These are phyloP conservation scores for Globisporangium irregulare DNA, from an alignment of 352 stramenopile genomes.

Conservation along the genomic window DNA sequence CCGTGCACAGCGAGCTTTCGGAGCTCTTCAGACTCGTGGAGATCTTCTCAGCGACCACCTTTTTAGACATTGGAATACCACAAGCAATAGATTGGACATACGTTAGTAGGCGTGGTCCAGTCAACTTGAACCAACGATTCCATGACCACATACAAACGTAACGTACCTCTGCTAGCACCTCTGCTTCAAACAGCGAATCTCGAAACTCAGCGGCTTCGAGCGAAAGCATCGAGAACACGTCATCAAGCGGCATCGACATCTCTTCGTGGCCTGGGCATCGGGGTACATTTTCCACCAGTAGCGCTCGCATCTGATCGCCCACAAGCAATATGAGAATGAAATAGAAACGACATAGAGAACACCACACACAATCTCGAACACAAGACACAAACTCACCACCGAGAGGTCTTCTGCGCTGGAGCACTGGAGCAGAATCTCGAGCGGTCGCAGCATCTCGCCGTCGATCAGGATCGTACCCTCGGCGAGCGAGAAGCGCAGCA, in stretches of 20 bases:
- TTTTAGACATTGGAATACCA: neutral
- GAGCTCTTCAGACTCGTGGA: constrained; percentile 26
- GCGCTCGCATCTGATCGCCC: constrained; percentile 38
- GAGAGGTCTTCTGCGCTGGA: constrained; percentile 55
- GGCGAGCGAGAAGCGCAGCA: constrained; percentile 29
- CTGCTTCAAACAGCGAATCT: constrained; percentile 3
- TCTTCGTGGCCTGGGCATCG: constrained; percentile 12
- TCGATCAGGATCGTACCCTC: constrained; percentile 21
- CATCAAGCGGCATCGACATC: constrained; percentile 20
- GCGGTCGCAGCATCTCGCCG: constrained; percentile 19
- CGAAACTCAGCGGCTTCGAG: constrained; percentile 15
- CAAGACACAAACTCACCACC: constrained; percentile 30
- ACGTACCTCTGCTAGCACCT: constrained; percentile 12
- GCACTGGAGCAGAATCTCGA: constrained; percentile 53
- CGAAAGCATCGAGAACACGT: constrained; percentile 19
- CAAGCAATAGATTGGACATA: neutral
- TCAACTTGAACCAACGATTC: neutral
- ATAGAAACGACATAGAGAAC: neutral
- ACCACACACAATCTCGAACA: neutral
- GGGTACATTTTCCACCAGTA: constrained; percentile 26
- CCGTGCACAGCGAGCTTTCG: constrained; percentile 31
- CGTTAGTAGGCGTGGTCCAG: neutral
- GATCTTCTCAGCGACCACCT: constrained; percentile 39
- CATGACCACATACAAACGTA: neutral
- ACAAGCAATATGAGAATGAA: no score